Percentiles rank a stretch among this genome's conserved stretches.
Conservation (phyloP, 75 land plant species). For the Selaginella moellendorffii region DNA sequence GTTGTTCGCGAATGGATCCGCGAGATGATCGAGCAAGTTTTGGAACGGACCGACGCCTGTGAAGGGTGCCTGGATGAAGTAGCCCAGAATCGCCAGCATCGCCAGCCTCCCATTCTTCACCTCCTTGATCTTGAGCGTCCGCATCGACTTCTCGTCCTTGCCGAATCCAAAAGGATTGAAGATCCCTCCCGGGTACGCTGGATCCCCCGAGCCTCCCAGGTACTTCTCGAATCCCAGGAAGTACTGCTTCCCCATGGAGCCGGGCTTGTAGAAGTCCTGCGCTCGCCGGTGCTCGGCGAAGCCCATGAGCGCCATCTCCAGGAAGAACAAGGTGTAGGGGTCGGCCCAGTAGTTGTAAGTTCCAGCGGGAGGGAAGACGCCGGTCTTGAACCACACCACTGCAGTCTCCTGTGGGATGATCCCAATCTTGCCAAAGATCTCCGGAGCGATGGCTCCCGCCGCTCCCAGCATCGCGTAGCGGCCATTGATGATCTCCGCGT, state of each 20-base stretch:
- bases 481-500: conserved; percentile 84
- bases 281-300: conserved; percentile 83
- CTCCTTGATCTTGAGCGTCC: conserved; percentile 81
- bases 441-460: conserved; percentile 75
- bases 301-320: conserved; percentile 87
- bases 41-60: conserved; percentile 83
- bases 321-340: conserved; percentile 71
- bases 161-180: conserved; percentile 88
- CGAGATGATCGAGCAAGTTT: conserved; percentile 76
- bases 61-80: conserved; percentile 58
- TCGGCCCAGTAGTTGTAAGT: conserved; percentile 97
- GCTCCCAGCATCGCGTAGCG: conserved; percentile 90
- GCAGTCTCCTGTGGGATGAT: conserved; percentile 86
- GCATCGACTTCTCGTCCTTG: conserved; percentile 74
- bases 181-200: conserved; percentile 89
- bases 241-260: conserved; percentile 89
- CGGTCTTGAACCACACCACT: conserved; percentile 67
- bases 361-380: conserved; percentile 89
- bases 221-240: conserved; percentile 82
- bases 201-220: conserved; percentile 79
- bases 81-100: conserved; percentile 87
- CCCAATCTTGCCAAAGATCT: conserved; percentile 69
- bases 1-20: conserved; percentile 88
- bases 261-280: conserved; percentile 79
- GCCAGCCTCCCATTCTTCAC: conserved; percentile 93